Base-by-base conservation (phyloP, 2,329 filamentous ascomycete genomes). In the Chrysosporium queenslandicum region DNA sequence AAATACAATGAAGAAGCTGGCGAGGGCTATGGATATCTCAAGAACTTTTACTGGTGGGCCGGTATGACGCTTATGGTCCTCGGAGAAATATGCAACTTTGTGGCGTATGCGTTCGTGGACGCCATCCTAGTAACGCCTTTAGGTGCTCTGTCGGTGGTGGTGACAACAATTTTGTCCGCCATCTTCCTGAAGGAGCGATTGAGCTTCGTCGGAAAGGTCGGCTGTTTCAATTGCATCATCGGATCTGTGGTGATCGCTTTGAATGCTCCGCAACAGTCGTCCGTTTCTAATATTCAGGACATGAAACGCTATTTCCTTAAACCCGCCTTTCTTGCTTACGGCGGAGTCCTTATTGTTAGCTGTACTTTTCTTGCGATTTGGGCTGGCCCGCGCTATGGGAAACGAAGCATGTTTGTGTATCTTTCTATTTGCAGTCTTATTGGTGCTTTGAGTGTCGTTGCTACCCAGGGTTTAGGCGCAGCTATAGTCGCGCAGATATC, bases 1-100 rank as follows among this genome's bases (percentile, higher is more conserved):
- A 97, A 97, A 68, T 97, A 97, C 74, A 86, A 94, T 56, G 89
- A 97, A 71, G 87, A 87, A 59, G 90, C 92, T 0, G 92, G 92
- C 55, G 91, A 97, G 69, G 92, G 92, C 53, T 97, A 97, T 68
- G 90, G 91, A 56, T 98, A 97, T 67, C 80, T 98, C 61, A 95
- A 94, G 73, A 97, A 97, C 64, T 76, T 76, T 18, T 95, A 80
- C 74, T 98, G 92, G 92, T 98, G 92, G 92, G 69, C 74, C 1
- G 92, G 92, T 61, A 97, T 98, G 92, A 89, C 75, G 0, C 77
- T 97, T 54, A 97, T 98, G 92, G 95, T 97, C 61, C 63, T 97
- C 40, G 92, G 92, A 60, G 92, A 98, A 70, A 81, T 95, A 53
- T 94, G 88, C 79, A 98, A 98, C 71, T 94, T 97, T 67, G 87